Evolutionary conservation across 1,284 basidiomycete species (phyloP), one percentile per base, ranked within the genome.

Genomic region (Pyrrhoderma lamaoense): DNA sequence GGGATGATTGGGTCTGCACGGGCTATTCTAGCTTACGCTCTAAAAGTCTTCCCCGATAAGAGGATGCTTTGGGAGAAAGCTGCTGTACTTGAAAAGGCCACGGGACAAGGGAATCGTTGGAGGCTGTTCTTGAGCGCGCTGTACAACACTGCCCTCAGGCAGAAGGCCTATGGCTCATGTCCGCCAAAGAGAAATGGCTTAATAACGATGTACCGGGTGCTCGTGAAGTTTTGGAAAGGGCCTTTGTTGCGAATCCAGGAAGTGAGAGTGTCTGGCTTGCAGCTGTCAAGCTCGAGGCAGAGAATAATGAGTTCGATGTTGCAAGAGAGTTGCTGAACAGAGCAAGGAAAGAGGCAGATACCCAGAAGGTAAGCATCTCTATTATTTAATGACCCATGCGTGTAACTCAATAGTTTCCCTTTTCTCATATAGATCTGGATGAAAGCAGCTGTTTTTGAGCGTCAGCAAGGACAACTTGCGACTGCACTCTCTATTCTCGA

Each of bases 251-350:
- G 44, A 99, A 98, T 64, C 89, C 93, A 14, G 93, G 97, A 64
- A 95, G 90, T 63, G 96, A 99, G 67, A 84, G 88, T 55, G 97
- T 99, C 62, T 99, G 94, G 89, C 72, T 99, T 39, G 95, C 94
- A 0, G 95, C 95, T 18, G 92, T 96, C 56, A 96, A 97, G 69
- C 75, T 98, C 7, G 95, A 98, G 61, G 87, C 93, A 0, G 92
- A 96, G 72, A 95, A 94, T 55, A 89, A 89, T 1, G 89, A 97
- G 63, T 73, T 89, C 54, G 81, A 75, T 14, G 93, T 91, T 9
- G 95, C 95, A 0, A 73, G 83, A 52, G 84, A 93, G 66, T 70
- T 99, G 50, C 75, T 98, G 53, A 80, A 88, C 49, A 85, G 94
- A 57, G 95, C 95, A 5, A 74, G 94, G 51, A 83, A 80, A 11